Percentiles rank a stretch among this genome's conserved stretches.
Evolutionary conservation across 768 basidiomycete species (phyloP).

Genomic region (Boletus reticulatus): DNA sequence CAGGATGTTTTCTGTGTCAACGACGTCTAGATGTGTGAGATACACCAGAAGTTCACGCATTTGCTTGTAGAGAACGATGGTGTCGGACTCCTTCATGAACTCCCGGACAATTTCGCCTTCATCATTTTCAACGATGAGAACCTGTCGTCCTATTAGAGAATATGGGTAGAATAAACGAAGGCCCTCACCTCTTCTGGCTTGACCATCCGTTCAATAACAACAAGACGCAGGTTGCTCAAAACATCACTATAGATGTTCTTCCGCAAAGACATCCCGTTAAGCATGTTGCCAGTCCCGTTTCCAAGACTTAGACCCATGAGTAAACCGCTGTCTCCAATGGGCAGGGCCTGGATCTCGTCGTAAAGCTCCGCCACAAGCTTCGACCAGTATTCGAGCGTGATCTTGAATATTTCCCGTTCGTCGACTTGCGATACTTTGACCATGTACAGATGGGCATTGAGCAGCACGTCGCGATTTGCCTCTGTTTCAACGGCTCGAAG

Average conservation of each 20-base stretch:
- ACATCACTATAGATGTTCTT: constrained; percentile 97
- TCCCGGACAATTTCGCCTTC: constrained; percentile 99
- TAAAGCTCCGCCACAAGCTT: constrained; percentile 96
- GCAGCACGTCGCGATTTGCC: constrained; percentile 83
- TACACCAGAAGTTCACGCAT: constrained; percentile 99
- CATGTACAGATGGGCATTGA: constrained; percentile 98
- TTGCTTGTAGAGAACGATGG: constrained; percentile 97
- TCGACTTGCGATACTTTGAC: constrained; percentile 98
- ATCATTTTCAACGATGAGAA: constrained; percentile 97
- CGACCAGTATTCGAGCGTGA: constrained; percentile 96
- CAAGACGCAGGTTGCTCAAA: constrained; percentile 87
- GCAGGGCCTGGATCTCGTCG: constrained; percentile 92
- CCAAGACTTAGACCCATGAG: constrained; percentile 89
- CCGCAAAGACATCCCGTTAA: constrained; percentile 75
- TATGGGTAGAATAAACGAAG: neutral
- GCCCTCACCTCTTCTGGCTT: constrained; percentile 92
- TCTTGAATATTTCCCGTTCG: constrained; percentile 99
- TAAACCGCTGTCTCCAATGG: constrained; percentile 81
- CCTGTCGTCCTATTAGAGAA: constrained; percentile 45
- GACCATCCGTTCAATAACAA: constrained; percentile 99
- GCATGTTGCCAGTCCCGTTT: constrained; percentile 58
- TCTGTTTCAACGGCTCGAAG: constrained; percentile 93
- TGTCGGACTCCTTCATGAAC: constrained; percentile 98
- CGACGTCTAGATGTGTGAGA: constrained; percentile 94
- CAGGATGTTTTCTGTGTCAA: constrained; percentile 94